Evolutionary conservation across 139 green algal genomes (phyloP), one percentile per base, ranked within the genome.

Genomic region (Chlorella ohadii): DNA sequence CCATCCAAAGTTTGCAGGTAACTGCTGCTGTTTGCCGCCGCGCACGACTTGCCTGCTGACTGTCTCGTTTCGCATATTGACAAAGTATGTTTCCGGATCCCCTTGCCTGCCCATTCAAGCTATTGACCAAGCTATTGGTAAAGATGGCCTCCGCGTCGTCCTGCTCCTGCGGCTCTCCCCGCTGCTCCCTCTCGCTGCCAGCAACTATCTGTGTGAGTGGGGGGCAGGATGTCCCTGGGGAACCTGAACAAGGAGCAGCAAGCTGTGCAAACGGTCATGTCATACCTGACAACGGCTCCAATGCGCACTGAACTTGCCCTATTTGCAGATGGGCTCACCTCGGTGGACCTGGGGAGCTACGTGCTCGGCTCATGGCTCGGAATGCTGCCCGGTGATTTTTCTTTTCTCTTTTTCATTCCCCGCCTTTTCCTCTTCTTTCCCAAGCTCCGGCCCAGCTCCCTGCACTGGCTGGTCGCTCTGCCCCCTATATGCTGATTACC

Each of bases 61-160:
- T 27, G 23, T 28, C 20, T 67, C 6, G n/a, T n/a, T n/a, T n/a
- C n/a, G n/a, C n/a, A n/a, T n/a, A n/a, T 25, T 1, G 19, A 36
- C 7, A 36, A 76, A 39, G 34, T 25, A 4, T 61, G 61, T 23
- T 44, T 20, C 22, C 82, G 86, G 27, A 94, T 95, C 81, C 85
- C 89, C 23, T 88, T 94, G 38, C 96, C 2, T 59, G 51, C 44
- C 44, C 44, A 13, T 98, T 79, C 89, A 89, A 3, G 96, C 96
- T 6, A 96, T 99, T 76, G 97, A 99, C 86, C 79, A 83, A 1
- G 96, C 96, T 5, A 98, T 99, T 34, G 93, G 91, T 28, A 89
- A 90, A 33, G 90, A 99, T 79, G 89, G 93, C n/a, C 94, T 99
- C 85, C 96, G 96, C 44, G 89, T 99, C 55, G 95, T 99, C 27